These are phyloP conservation scores for Coemansia sp. DNA, from an alignment of 192 early-diverging fungal genomes.

Conservation along the genomic window DNA sequence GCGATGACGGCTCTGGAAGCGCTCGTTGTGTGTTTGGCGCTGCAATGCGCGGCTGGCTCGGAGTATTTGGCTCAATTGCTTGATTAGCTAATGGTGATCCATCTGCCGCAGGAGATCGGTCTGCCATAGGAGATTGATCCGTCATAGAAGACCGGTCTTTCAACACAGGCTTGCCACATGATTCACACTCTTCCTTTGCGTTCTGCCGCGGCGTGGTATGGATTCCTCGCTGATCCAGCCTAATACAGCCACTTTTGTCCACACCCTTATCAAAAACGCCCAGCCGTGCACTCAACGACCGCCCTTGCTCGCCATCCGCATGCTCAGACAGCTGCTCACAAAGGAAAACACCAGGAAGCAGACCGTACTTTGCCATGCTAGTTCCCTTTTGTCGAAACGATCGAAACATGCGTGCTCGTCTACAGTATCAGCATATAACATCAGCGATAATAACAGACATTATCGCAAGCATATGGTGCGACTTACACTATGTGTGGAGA, in stretches of 20 bases:
- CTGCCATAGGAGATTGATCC: no score
- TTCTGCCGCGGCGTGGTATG: neutral
- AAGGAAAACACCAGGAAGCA: slow-evolving; percentile 21
- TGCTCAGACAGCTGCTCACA: slow-evolving; percentile 18
- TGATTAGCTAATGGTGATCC: no score
- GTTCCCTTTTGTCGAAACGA: slow-evolving; percentile 7
- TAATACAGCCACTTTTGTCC: neutral
- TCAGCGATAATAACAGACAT: no score
- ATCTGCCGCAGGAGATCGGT: no score
- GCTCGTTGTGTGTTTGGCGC: slow-evolving; percentile 26
- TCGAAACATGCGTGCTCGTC: neutral
- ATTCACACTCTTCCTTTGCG: neutral
- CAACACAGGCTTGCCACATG: neutral
- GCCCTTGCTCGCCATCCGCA: neutral
- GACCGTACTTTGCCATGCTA: slow-evolving; percentile 21
- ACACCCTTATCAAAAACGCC: neutral
- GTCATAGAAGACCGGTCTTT: neutral
- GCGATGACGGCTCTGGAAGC: slow-evolving; percentile 25
- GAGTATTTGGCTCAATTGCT: neutral
- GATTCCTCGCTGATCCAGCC: neutral
- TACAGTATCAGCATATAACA: neutral
- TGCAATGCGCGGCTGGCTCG: slow-evolving; percentile 11
- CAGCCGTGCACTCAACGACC: no score
- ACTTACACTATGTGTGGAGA: no score
- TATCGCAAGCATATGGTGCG: no score